A percentile compares a stretch with the other conserved stretches of the same genome.
Conservation (phyloP, 2,329 filamentous ascomycete genomes). For the Fusarium subglutinans region DNA sequence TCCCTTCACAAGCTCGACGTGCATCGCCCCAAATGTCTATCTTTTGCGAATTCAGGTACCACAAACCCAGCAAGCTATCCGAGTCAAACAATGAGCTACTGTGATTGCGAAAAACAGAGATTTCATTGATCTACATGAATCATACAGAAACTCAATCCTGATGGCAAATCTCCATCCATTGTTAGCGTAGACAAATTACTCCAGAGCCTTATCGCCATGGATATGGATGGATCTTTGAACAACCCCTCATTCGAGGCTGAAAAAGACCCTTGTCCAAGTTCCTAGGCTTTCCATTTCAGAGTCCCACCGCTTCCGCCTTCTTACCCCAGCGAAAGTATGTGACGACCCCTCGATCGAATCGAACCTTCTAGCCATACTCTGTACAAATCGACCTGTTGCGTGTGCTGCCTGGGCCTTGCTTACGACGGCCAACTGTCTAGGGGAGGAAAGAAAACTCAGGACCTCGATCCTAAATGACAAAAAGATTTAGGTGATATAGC, state of each 20-base stretch:
- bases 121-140: conserved; percentile 16
- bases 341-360: conserved; percentile 24
- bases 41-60: conserved; percentile 32
- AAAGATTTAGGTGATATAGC: too few species aligned
- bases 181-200: not conserved
- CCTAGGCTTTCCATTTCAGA: conserved; percentile 31
- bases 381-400: not conserved
- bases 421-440: not conserved
- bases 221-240: not conserved
- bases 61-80: conserved; percentile 1
- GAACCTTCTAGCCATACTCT: conserved; percentile 43
- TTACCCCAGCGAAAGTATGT: conserved; percentile 8
- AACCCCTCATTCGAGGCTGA: conserved; percentile 36
- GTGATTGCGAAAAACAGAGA: conserved; percentile 3
- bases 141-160: conserved; percentile 1
- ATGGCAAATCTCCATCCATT: not conserved
- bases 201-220: not conserved
- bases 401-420: not conserved
- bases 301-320: conserved; percentile 22
- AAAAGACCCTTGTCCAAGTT: conserved; percentile 28
- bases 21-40: conserved; percentile 27
- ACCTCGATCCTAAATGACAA: too few species aligned
- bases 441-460: too few species aligned
- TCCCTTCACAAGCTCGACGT: conserved; percentile 12
- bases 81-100: conserved; percentile 23